Evolutionary conservation across 192 early-diverging fungal genomes (phyloP).

Genomic region (Mortierella alpina): DNA sequence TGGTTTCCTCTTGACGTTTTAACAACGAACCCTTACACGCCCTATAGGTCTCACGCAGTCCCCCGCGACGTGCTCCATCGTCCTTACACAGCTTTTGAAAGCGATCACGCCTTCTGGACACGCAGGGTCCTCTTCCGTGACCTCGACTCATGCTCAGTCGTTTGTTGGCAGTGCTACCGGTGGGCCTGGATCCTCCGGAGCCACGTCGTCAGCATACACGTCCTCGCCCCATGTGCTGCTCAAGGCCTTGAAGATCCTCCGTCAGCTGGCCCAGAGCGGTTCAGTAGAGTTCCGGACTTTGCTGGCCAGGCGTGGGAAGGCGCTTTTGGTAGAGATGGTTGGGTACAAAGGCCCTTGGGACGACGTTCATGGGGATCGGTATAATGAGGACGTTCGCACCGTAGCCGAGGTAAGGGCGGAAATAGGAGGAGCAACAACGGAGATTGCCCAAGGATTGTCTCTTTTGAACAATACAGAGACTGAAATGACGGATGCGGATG

Average conservation of each 20-base stretch:
- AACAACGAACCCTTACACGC: background rate
- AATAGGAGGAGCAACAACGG: background rate
- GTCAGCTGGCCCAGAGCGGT: slow-evolving; percentile 41
- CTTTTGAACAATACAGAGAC: background rate
- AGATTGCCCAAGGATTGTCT: background rate
- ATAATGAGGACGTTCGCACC: slow-evolving; percentile 32
- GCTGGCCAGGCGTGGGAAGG: slow-evolving; percentile 29
- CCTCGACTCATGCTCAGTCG: background rate
- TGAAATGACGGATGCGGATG: background rate
- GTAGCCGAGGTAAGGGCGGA: slow-evolving; percentile 26
- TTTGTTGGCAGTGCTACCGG: background rate
- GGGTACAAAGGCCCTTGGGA: slow-evolving; percentile 41
- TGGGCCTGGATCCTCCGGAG: background rate
- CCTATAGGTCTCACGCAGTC: slow-evolving; percentile 29
- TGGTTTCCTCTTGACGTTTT: background rate
- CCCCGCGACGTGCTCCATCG: slow-evolving; percentile 18
- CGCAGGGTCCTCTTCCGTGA: background rate
- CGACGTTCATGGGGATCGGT: slow-evolving; percentile 42
- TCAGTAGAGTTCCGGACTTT: slow-evolving; percentile 32
- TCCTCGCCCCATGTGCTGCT: slow-evolving; percentile 35
- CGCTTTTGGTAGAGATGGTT: slow-evolving; percentile 18
- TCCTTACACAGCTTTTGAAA: slow-evolving; percentile 37
- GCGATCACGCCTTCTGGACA: slow-evolving; percentile 17
- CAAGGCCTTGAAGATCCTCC: slow-evolving; percentile 48
- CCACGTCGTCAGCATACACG: slow-evolving; percentile 13